These are phyloP conservation scores for Saccharomycopsis fodiens DNA, from an alignment of 805 yeast species.

Conservation along the genomic window DNA sequence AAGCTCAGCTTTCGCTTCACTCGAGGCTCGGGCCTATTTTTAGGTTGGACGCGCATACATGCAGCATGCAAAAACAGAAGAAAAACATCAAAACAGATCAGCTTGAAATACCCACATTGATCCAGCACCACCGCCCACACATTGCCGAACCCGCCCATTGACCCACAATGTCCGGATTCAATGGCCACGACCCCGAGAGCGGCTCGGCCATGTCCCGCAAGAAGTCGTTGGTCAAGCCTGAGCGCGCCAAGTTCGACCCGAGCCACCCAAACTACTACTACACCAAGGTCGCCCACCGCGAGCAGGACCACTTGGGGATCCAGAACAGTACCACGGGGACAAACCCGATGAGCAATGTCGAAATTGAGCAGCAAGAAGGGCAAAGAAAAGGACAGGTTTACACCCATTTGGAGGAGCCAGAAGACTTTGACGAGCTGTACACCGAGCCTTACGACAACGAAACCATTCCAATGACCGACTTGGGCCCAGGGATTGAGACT, in stretches of 20 bases:
- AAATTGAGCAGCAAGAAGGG: slow-evolving; percentile 2
- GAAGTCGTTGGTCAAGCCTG: slow-evolving; percentile 76
- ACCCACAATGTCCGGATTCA: no score
- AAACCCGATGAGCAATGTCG: slow-evolving; percentile 38
- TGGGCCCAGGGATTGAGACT: slow-evolving; percentile 35
- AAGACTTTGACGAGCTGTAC: background rate
- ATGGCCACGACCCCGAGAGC: slow-evolving; percentile 16
- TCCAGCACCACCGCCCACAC: no score
- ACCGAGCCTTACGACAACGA: background rate
- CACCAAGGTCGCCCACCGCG: slow-evolving; percentile 62
- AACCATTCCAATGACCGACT: background rate
- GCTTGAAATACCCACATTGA: no score
- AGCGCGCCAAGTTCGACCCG: slow-evolving; percentile 60
- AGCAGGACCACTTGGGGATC: slow-evolving; percentile 52
- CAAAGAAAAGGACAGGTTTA: background rate
- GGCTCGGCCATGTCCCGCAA: slow-evolving; percentile 37
- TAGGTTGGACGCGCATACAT: no score
- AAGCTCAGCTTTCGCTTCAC: no score
- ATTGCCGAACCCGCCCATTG: no score
- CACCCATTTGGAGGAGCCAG: slow-evolving; percentile 2
- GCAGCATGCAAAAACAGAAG: no score
- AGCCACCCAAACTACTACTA: slow-evolving; percentile 73
- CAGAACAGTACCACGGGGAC: slow-evolving; percentile 69
- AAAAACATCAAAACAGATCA: no score
- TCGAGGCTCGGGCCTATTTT: no score